Conservation (phyloP, 257 asterid genomes). For the Scutellaria baicalensis region DNA sequence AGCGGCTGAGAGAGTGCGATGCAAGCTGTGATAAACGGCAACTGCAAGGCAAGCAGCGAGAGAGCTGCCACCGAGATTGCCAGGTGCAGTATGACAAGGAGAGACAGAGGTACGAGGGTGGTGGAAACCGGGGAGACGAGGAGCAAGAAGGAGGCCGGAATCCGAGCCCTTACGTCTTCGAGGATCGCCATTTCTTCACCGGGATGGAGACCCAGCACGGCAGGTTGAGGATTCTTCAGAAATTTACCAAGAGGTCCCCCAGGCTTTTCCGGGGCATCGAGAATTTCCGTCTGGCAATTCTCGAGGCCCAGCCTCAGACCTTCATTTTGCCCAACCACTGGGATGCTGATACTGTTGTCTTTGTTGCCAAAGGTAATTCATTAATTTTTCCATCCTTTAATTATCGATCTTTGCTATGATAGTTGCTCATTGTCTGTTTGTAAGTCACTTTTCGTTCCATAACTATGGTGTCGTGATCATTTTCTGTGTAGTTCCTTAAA, state of each 20-base stretch:
- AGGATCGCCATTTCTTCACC: constrained; percentile 46
- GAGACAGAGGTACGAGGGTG: background rate
- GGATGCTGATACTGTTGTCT: constrained; percentile 51
- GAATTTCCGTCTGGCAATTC: constrained; percentile 40
- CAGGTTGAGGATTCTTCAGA: constrained; percentile 44
- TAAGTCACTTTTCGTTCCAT: too few relatives aligned
- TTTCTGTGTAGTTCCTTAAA: too few relatives aligned
- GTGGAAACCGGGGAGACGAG: background rate
- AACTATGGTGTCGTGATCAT: too few relatives aligned
- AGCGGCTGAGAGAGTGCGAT: constrained; percentile 21
- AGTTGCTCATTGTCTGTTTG: too few relatives aligned
- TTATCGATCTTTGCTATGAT: background rate
- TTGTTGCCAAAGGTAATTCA: constrained; percentile 47
- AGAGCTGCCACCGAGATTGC: constrained; percentile 8
- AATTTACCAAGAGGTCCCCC: constrained; percentile 50
- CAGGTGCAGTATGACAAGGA: constrained; percentile 9
- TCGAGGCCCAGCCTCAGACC: constrained; percentile 65
- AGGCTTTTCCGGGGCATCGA: constrained; percentile 49
- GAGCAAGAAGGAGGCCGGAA: background rate
- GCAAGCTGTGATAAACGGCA: constrained; percentile 2
- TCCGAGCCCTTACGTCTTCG: constrained; percentile 44
- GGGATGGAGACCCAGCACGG: constrained; percentile 43
- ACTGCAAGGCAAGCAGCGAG: background rate
- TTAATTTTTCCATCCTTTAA: too few relatives aligned
- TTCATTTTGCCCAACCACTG: constrained; percentile 53